phyloP scores from a whole-genome alignment of 345 rosid genomes.

The Acer yangbiense region DNA sequence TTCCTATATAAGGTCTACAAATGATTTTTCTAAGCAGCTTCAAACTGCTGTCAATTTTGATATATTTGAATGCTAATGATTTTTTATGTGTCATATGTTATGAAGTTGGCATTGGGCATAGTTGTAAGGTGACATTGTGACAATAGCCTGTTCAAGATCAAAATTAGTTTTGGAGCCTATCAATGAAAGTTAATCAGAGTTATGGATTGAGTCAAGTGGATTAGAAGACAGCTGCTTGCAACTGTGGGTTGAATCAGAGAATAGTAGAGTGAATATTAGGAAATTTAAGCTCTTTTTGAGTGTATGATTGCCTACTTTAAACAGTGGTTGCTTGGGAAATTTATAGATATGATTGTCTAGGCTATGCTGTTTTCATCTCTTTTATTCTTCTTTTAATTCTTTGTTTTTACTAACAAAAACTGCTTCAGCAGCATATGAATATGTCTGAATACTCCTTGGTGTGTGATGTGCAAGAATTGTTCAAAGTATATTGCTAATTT shows the following conservation, averaged over 20 bases:
- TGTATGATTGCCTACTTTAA: too few relatives aligned
- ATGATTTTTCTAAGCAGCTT: neutral
- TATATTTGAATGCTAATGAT: neutral
- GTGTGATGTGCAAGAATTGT: neutral
- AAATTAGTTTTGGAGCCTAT: neutral
- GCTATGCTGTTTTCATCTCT: neutral
- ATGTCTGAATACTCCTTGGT: neutral
- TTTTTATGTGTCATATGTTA: neutral
- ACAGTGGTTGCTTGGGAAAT: too few relatives aligned
- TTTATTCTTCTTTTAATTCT: neutral
- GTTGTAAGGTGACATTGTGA: neutral
- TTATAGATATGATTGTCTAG: too few relatives aligned
- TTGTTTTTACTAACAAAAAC: too few relatives aligned
- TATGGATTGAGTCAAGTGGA: neutral
- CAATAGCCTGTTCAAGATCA: neutral
- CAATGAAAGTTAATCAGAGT: neutral
- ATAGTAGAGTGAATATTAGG: too few relatives aligned
- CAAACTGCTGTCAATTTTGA: neutral
- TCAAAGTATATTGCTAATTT: neutral
- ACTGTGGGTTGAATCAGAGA: neutral
- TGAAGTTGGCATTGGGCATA: neutral
- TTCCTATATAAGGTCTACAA: neutral
- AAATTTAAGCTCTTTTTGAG: too few relatives aligned
- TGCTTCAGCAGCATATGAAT: too few relatives aligned
- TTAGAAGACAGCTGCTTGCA: neutral